Evolutionary conservation across 306 rosid species (phyloP).

Genomic region (Quercus berberidifolia): DNA sequence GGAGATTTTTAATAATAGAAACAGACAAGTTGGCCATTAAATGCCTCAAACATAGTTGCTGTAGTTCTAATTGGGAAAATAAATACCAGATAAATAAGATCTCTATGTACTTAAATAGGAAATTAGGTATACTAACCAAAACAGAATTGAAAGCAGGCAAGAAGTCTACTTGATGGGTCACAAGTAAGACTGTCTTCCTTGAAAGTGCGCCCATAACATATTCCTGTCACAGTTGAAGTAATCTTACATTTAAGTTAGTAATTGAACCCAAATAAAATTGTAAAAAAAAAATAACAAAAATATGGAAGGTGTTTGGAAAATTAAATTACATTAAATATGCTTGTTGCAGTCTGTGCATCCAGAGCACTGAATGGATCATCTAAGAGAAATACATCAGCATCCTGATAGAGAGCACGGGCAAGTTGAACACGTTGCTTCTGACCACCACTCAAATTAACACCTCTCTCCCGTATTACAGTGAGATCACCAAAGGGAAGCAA

Average conservation of each 20-base stretch:
- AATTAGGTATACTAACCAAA: conserved; percentile 27
- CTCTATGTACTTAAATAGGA: background rate
- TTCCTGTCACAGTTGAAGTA: conserved; percentile 28
- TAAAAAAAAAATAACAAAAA: background rate
- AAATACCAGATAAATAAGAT: background rate
- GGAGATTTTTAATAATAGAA: too few species aligned
- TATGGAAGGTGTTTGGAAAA: background rate
- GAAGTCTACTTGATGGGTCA: conserved; percentile 61
- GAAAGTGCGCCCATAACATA: conserved; percentile 47
- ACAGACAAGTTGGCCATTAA: too few species aligned
- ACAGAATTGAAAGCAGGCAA: conserved; percentile 45
- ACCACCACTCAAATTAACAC: conserved; percentile 51
- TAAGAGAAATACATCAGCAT: conserved; percentile 47
- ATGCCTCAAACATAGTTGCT: too few species aligned
- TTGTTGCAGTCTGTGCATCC: conserved; percentile 54
- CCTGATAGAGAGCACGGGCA: conserved; percentile 46
- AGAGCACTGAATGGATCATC: conserved; percentile 69
- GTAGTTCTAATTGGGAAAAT: too few species aligned
- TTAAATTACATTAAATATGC: conserved; percentile 39
- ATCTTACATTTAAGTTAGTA: background rate
- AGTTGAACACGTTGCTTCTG: conserved; percentile 51
- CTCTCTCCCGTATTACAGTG: conserved; percentile 55
- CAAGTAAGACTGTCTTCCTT: conserved; percentile 47
- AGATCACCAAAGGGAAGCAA: conserved; percentile 47
- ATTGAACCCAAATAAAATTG: background rate